Base-by-base conservation (phyloP, 2,329 filamentous ascomycete genomes). In the Dactylellina parvicollis region DNA sequence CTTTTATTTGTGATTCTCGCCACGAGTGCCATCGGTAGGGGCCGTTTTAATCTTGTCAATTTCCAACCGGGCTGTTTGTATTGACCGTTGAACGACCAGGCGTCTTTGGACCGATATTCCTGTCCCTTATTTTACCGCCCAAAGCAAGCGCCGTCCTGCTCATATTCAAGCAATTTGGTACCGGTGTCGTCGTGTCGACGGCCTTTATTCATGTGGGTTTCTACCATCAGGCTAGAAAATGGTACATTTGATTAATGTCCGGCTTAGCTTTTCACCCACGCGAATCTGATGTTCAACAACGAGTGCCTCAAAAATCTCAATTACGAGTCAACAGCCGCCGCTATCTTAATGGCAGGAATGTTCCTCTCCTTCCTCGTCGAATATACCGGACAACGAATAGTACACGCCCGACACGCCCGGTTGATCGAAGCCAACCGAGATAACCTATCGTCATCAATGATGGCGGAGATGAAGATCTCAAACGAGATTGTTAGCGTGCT, bases 281-380 rank as follows among this genome's bases (percentile, higher is more conserved):
- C 90, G 0, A 81, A 83, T 5, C 83, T 92, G 26, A 91, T 92
- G 88, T 92, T 93, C 76, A 81, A 79, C 18, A 92, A 90, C 75
- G 81, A 87, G 54, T 93, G 90, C 76, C 80, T 93, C 10, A 87
- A 88, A 2, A 83, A 84, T 5, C 81, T 92, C 1, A 78, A 82
- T 3, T 93, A 90, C 76, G 90, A 93, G 79, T 86, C 83, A 2
- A 90, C 88, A 0, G 86, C 90, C 0, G 86, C 89, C 0, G 87
- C 90, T 1, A 86, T 93, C 40, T 84, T 90, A 49, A 90, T 92
- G 87, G 90, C 87, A 0, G 90, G 90, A 0, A 81, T 92, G 0
- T 89, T 92, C 79, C 75, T 92, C 2, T 89, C 90, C 0, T 92
- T 92, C 79, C 77, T 90, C 1, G 83, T 91, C 34, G 90, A 93